Base-by-base conservation (phyloP, 352 stramenopile genomes). In the Globisporangium alternatum region DNA sequence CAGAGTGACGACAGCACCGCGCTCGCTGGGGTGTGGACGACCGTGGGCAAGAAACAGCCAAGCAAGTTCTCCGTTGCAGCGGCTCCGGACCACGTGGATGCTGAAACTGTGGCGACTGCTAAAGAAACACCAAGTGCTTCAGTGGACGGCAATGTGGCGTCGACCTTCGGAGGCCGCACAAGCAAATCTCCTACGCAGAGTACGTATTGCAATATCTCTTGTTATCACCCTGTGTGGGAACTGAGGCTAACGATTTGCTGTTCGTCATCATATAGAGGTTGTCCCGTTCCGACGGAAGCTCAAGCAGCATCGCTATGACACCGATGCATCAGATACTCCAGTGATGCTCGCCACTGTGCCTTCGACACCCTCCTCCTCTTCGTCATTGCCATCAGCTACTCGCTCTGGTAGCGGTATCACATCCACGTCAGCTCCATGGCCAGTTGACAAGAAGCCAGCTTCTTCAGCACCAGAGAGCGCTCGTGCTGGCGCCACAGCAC, bases 41-140 rank as follows among this genome's bases (percentile, higher is more conserved):
- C 81, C 0, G 84, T 93, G 10, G 76, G 82, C n/a, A 83, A 80
- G 45, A 89, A 90, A 19, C 71, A 58, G n/a, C 69, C 19, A n/a
- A 51, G 86, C 30, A 78, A 82, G 21, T 71, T 71, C 31, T 41
- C 61, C 17, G 51, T 63, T 19, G 57, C 59, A 41, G 51, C 52
- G 35, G 19, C 53, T 17, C 15, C 13, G 58, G 48, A 33, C 9
- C 33, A 41, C 13, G 44, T 10, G 5, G 41, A 28, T 1, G 22
- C 31, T 45, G 44, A 31, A 12, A 15, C 28, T 25, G 54, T 5
- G 15, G 25, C 21, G 4, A 19, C 39, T 35, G 39, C 17, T 12
- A 52, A 35, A 19, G 21, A 43, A 8, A 10, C 17, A 7, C 10
- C 28, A 6, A 55, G 30, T 35, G 43, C 30, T 35, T 19, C 51